These are phyloP conservation scores for Emmonsiellopsis sp. DNA, from an alignment of 2,329 filamentous ascomycete genomes.

Conservation along the genomic window DNA sequence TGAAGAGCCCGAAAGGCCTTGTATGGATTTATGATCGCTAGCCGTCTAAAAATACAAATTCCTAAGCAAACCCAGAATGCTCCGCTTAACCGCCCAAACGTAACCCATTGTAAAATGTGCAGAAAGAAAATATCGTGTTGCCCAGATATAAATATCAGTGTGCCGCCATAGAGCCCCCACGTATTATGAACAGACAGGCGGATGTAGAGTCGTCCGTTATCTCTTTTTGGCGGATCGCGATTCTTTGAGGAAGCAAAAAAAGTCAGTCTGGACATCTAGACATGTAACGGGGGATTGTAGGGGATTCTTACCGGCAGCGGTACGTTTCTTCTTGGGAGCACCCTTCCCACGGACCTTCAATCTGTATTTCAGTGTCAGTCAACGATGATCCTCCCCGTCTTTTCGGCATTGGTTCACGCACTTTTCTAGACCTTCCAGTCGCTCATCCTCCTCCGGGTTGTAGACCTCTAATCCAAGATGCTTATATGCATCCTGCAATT, in stretches of 20 bases:
- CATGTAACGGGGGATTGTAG: neutral
- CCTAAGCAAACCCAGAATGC: neutral
- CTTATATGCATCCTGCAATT: constrained; percentile 62
- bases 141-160: neutral
- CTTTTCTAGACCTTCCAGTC: constrained; percentile 56
- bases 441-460: constrained; percentile 70
- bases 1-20: neutral
- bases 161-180: neutral
- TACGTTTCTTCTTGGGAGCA: constrained; percentile 75
- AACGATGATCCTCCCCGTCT: neutral
- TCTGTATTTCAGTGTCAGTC: constrained; percentile 29
- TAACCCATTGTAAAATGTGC: neutral
- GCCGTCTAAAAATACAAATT: constrained; percentile 1
- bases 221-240: constrained; percentile 10
- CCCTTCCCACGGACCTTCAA: constrained; percentile 70
- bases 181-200: neutral
- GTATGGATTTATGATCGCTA: neutral
- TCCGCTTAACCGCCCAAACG: neutral
- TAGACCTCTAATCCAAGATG: constrained; percentile 59
- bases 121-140: neutral
- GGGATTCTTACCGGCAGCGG: constrained; percentile 22
- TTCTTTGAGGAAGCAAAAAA: constrained; percentile 4
- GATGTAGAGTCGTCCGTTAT: neutral
- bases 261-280: neutral
- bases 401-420: constrained; percentile 22